Base-by-base conservation (phyloP, 225 moss, liverwort and hornwort species). In the Lunularia cruciata region DNA sequence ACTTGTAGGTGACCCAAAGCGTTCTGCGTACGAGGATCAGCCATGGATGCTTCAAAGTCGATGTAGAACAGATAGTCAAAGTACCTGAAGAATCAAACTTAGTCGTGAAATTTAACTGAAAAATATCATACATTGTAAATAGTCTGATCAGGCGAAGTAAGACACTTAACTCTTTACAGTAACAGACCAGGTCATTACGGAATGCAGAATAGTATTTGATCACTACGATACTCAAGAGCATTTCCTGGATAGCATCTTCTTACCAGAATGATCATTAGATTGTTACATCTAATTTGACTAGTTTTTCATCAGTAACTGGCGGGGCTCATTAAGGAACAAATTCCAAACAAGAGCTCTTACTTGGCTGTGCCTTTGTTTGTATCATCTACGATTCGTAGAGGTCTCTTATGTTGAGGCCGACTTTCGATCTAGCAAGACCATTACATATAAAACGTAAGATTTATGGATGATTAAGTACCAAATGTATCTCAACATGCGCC, bases 51-150 rank as follows among this genome's bases (percentile, higher is more conserved):
- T 81, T 91, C 88, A 57, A 95, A 95, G 68, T 95, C 94, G 47
- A 95, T 85, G 75, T 95, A 95, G 72, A 95, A 95, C 43, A 95
- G 86, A 57, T 95, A 95, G 76, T 95, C 94, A 76, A 95, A 95
- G 82, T 89, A 79, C 47, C 79, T 79, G 71, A 42, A 45, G 18
- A 23, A 30, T 1, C 52, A 10, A 66, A 0, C n/a, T n/a, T n/a
- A n/a, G n/a, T n/a, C n/a, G n/a, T n/a, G n/a, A n/a, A n/a, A n/a
- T n/a, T n/a, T n/a, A n/a, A n/a, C n/a, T n/a, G n/a, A n/a, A n/a
- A n/a, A n/a, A n/a, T n/a, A n/a, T n/a, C n/a, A n/a, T n/a, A n/a
- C n/a, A n/a, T n/a, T n/a, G n/a, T n/a, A n/a, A n/a, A n/a, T n/a
- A n/a, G n/a, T n/a, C n/a, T n/a, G n/a, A n/a, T n/a, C n/a, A n/a